Percentiles rank a stretch among this genome's conserved stretches.
phyloP scores from a whole-genome alignment of 2,329 filamentous ascomycete species.

The Karstenula rhodostoma region DNA sequence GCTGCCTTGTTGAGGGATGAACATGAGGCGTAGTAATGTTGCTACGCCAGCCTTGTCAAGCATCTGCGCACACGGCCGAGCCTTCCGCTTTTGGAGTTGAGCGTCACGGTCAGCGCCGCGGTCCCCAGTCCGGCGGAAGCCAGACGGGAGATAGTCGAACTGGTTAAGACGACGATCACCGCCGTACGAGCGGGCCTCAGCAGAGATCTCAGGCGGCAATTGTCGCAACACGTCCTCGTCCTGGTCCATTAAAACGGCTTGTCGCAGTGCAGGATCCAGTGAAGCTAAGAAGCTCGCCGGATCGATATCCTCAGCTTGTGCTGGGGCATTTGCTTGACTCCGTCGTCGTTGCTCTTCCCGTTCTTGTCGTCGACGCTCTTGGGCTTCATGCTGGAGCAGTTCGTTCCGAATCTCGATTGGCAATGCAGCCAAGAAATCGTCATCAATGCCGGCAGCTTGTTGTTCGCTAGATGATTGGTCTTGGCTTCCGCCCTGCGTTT shows the following conservation, averaged over 20 bases:
- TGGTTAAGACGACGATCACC: constrained; percentile 64
- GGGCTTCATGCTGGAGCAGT: constrained; percentile 87
- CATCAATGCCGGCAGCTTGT: constrained; percentile 78
- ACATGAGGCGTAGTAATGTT: constrained; percentile 97
- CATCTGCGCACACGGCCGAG: constrained; percentile 89
- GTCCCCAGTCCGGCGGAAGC: constrained; percentile 39
- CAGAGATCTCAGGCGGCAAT: constrained; percentile 83
- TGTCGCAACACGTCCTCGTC: constrained; percentile 86
- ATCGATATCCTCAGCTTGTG: constrained; percentile 83
- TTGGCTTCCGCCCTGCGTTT: constrained; percentile 10
- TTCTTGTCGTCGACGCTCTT: constrained; percentile 86
- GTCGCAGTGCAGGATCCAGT: constrained; percentile 82
- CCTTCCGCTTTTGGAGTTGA: constrained; percentile 68
- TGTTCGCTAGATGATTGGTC: constrained; percentile 43
- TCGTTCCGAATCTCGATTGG: constrained; percentile 90
- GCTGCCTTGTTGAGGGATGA: constrained; percentile 89
- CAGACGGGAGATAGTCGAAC: constrained; percentile 48
- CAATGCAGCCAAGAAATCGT: constrained; percentile 91
- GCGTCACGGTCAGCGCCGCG: constrained; percentile 54
- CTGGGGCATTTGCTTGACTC: constrained; percentile 59
- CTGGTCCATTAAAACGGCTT: constrained; percentile 89
- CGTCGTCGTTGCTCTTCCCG: constrained; percentile 81
- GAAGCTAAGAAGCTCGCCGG: constrained; percentile 91
- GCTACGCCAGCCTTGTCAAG: constrained; percentile 95
- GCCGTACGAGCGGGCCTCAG: constrained; percentile 80